Evolutionary conservation across 768 basidiomycete species (phyloP).

Genomic region (Boletus reticulatus): DNA sequence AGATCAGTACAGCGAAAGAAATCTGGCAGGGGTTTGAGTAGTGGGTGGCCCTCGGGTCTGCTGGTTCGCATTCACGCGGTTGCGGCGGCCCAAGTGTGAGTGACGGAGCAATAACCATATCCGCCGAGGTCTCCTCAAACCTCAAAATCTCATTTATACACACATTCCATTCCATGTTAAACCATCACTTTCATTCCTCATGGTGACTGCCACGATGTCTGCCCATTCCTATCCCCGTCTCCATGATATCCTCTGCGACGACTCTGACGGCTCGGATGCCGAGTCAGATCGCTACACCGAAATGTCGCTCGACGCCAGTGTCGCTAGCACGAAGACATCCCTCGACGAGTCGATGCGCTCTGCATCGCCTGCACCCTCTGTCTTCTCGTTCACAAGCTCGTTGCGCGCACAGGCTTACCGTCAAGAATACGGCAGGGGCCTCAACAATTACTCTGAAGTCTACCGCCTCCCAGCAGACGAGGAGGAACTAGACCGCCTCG

Average conservation of each 20-base stretch:
- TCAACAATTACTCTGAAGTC: slow-evolving; percentile 79
- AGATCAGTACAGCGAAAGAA: not conserved
- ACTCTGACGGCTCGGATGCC: slow-evolving; percentile 41
- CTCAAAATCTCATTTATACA: slow-evolving; percentile 24
- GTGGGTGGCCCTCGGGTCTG: slow-evolving; percentile 23
- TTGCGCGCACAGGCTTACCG: slow-evolving; percentile 56
- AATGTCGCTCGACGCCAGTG: slow-evolving; percentile 40
- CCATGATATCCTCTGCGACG: slow-evolving; percentile 33
- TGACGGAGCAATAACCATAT: slow-evolving; percentile 33
- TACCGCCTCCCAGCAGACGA: slow-evolving; percentile 79
- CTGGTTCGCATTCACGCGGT: slow-evolving; percentile 27
- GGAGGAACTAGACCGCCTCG: slow-evolving; percentile 67
- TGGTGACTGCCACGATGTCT: slow-evolving; percentile 17
- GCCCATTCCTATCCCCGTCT: slow-evolving; percentile 3
- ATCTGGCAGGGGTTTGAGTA: not conserved
- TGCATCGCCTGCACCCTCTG: slow-evolving; percentile 63
- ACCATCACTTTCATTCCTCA: not conserved
- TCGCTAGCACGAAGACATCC: slow-evolving; percentile 54
- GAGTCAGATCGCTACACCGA: slow-evolving; percentile 44
- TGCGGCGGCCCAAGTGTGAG: slow-evolving; percentile 19
- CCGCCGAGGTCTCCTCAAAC: slow-evolving; percentile 29
- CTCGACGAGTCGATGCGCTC: slow-evolving; percentile 61
- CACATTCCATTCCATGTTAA: not conserved
- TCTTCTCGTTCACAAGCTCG: slow-evolving; percentile 66
- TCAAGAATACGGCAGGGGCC: slow-evolving; percentile 63